Evolutionary conservation across 441 rosid genomes (phyloP), one percentile per base, ranked within the genome.

Genomic region (Melastoma candidum): DNA sequence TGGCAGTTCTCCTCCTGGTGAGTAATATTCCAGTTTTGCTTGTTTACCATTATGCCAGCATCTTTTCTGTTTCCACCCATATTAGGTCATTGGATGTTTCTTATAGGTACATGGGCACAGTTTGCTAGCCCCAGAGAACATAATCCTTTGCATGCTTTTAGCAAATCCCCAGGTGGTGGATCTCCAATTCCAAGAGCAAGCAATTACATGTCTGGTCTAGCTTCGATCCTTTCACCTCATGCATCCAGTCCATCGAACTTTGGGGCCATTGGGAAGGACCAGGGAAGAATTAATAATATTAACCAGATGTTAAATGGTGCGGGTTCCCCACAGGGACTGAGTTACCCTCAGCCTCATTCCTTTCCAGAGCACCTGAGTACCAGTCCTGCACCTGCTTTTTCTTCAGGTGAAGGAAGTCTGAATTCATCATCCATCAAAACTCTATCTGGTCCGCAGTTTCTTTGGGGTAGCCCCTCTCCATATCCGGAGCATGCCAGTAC

Each of bases 1-100:
- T 53, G 67, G 83, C 49, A 80, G 59, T 70, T 87, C 96, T 73
- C 94, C 96, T 56, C 90, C 96, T 44, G 88, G 96, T 93, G 64
- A 27, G 77, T 59, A 39, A 6, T 17, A 17, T 63, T 48, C 50
- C 46, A 11, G 55, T 47, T 45, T 53, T 58, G 12, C 29, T 53
- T 55, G 9, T 62, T 25, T 32, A 32, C 41, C 7, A 4, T 32
- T 32, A 32, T 4, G 41, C 41, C 8, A 4, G 41, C 41, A 32
- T 32, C 41, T 32, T 8, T 32, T 32, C 41, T 32, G 8, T 32
- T 32, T 6, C 41, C 41, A 8, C 10, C 11, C 14, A 9, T 44
- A 52, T 52, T 36, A 52, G 52, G 47, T 26, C 2, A 2, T n/a
- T 49, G 1, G 0, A 48, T 43, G 49, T 69, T 58, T 11, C 51